Conservation (phyloP, 139 green algal genomes). For the Chlamydomonas eustigma region DNA sequence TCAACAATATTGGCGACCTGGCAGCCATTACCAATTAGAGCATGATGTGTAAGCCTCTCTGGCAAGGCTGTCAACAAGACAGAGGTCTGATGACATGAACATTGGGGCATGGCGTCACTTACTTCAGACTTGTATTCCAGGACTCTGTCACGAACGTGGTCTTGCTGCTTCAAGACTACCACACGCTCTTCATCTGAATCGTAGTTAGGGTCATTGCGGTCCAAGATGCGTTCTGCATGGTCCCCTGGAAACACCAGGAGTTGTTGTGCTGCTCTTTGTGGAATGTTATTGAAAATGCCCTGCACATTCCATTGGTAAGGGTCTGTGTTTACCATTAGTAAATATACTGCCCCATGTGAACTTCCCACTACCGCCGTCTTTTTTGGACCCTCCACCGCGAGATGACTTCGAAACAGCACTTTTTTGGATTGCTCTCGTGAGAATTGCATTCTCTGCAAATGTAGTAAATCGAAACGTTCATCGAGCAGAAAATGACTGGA, state of each 20-base stretch:
- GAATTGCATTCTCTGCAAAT: background rate
- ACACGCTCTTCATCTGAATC: constrained; percentile 65
- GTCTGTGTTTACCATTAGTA: constrained; percentile 20
- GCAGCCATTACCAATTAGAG: background rate
- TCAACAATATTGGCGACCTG: constrained; percentile 62
- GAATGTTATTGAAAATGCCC: background rate
- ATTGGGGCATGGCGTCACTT: constrained; percentile 31
- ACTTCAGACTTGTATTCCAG: constrained; percentile 31
- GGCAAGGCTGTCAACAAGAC: too few species aligned
- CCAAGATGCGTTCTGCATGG: constrained; percentile 9
- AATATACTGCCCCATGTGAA: constrained; percentile 74
- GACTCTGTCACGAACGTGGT: background rate
- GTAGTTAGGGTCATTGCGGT: constrained; percentile 84
- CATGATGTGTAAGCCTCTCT: background rate
- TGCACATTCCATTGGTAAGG: constrained; percentile 8
- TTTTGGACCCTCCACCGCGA: constrained; percentile 66
- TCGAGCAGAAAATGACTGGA: background rate
- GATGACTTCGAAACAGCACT: background rate
- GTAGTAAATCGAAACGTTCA: constrained; percentile 4
- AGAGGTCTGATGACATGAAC: too few species aligned
- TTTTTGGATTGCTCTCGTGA: constrained; percentile 16
- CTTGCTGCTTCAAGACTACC: constrained; percentile 26
- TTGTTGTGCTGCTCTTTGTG: background rate
- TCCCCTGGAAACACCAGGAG: constrained; percentile 3
- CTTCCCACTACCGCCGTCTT: constrained; percentile 77